Conservation (phyloP, 768 basidiomycete species). For the Boletus barrowsii region DNA sequence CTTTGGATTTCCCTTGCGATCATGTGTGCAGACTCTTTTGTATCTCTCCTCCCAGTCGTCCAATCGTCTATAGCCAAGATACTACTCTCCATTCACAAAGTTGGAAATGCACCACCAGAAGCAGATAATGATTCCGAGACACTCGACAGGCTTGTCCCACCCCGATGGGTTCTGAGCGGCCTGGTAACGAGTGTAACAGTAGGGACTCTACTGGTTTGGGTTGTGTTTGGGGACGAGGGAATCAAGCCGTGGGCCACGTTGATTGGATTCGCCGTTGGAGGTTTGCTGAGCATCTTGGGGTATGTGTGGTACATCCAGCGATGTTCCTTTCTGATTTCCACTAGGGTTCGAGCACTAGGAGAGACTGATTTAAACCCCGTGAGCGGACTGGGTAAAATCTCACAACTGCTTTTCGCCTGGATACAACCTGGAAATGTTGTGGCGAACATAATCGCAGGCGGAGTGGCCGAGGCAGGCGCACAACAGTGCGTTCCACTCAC, state of each 20-base stretch:
- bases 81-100: constrained; percentile 29
- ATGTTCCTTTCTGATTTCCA: constrained; percentile 3
- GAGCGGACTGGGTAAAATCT: constrained; percentile 91
- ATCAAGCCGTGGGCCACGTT: constrained; percentile 95
- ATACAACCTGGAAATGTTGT: constrained; percentile 93
- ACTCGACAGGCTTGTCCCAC: constrained; percentile 77
- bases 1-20: constrained; percentile 95
- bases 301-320: constrained; percentile 32
- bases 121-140: constrained; percentile 70
- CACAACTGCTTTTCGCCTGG: constrained; percentile 91
- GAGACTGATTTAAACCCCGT: constrained; percentile 95
- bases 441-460: constrained; percentile 97
- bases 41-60: constrained; percentile 79
- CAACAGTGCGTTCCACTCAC: constrained; percentile 58
- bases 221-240: constrained; percentile 85
- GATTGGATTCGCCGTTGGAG: constrained; percentile 78
- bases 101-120: constrained; percentile 12
- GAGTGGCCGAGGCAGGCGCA: constrained; percentile 95
- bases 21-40: constrained; percentile 90
- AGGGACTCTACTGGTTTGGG: constrained; percentile 81
- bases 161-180: constrained; percentile 72
- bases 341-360: constrained; percentile 86
- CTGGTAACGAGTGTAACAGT: constrained; percentile 54
- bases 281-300: constrained; percentile 86
- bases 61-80: constrained; percentile 47